Evolutionary conservation across 495 filamentous ascomycete species (phyloP).

Genomic region (Aspergillus sclerotiicarbonarius): DNA sequence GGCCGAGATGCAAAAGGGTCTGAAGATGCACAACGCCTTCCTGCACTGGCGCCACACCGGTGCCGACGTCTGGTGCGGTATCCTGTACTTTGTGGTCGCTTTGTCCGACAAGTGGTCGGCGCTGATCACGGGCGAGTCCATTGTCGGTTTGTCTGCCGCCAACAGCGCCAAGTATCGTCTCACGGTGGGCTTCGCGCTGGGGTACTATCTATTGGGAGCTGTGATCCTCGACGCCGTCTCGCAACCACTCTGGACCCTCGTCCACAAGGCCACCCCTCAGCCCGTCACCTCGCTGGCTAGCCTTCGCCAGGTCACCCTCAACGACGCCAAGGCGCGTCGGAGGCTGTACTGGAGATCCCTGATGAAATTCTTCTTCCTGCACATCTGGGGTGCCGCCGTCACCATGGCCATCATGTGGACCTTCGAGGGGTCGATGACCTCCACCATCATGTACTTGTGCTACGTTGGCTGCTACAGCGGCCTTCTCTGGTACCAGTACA

Average conservation of each 20-base stretch:
- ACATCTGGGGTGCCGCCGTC: slow-evolving; percentile 15
- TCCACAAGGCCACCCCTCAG: slow-evolving; percentile 6
- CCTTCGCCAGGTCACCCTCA: slow-evolving; percentile 4
- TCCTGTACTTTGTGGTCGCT: slow-evolving; percentile 19
- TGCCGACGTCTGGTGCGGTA: slow-evolving; percentile 18
- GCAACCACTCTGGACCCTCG: slow-evolving; percentile 17
- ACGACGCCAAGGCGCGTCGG: slow-evolving; percentile 1
- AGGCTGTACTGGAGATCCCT: slow-evolving; percentile 14
- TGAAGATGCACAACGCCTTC: slow-evolving; percentile 16
- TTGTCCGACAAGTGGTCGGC: slow-evolving; percentile 19
- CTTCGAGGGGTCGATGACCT: slow-evolving; percentile 6
- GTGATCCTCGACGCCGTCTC: slow-evolving; percentile 18
- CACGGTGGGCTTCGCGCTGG: slow-evolving; percentile 16
- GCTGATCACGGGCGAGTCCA: slow-evolving; percentile 13
- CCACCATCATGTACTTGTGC: slow-evolving; percentile 16
- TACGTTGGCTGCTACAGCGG: slow-evolving; percentile 19
- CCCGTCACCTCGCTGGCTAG: slow-evolving; percentile 9
- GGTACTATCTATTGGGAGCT: slow-evolving; percentile 17
- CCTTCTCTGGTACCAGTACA: slow-evolving; percentile 18
- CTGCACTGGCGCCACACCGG: slow-evolving; percentile 21
- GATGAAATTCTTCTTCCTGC: slow-evolving; percentile 18
- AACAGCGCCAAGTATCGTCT: slow-evolving; percentile 15
- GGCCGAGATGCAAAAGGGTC: slow-evolving; percentile 19
- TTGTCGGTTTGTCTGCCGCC: slow-evolving; percentile 17
- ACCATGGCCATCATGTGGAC: slow-evolving; percentile 18